These are phyloP conservation scores for Colletotrichum sp. DNA, from an alignment of 2,329 filamentous ascomycete genomes.

Conservation along the genomic window DNA sequence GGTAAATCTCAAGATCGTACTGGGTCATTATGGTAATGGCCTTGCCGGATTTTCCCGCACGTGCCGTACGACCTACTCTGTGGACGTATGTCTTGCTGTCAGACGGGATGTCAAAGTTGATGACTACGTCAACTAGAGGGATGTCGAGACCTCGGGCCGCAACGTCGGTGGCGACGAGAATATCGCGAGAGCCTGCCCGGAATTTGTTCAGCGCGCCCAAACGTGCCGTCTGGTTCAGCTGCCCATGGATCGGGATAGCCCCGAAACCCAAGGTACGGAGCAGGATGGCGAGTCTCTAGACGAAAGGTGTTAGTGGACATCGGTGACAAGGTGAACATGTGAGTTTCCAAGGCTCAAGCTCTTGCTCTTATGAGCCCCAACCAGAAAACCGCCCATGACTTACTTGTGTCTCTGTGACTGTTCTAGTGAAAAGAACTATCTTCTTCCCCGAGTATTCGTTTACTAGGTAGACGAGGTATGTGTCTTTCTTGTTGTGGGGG, in stretches of 20 bases:
- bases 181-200: constrained; percentile 77
- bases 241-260: constrained; percentile 91
- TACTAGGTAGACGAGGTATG: constrained; percentile 84
- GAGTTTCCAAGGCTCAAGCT: not conserved
- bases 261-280: constrained; percentile 85
- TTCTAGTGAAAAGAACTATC: constrained; percentile 89
- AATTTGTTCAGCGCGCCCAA: constrained; percentile 92
- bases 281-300: constrained; percentile 80
- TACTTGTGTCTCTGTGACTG: constrained; percentile 78
- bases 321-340: not conserved
- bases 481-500: constrained; percentile 86
- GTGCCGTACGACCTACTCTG: constrained; percentile 84
- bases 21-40: constrained; percentile 85
- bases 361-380: not conserved
- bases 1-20: constrained; percentile 83
- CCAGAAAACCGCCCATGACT: not conserved
- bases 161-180: constrained; percentile 93
- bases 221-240: constrained; percentile 86
- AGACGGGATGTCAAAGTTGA: constrained; percentile 84
- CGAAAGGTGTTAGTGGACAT: not conserved
- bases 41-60: constrained; percentile 83
- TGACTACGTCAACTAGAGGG: constrained; percentile 84
- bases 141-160: constrained; percentile 93
- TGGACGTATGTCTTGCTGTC: constrained; percentile 93
- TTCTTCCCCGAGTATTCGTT: constrained; percentile 89